phyloP scores from a whole-genome alignment of 257 asterid genomes.

The Rubia yunnanensis region DNA sequence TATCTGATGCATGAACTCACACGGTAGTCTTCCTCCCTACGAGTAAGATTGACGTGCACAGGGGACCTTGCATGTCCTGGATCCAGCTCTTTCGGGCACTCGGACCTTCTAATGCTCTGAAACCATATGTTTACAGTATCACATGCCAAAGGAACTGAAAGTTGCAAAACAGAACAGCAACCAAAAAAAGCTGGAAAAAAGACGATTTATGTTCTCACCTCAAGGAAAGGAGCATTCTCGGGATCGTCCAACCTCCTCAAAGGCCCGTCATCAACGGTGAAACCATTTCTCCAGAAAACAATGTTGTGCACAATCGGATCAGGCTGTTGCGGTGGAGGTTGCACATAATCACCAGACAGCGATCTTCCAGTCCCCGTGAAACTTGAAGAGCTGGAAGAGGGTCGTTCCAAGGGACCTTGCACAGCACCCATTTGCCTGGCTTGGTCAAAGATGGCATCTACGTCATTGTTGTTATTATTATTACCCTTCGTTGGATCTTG shows the following conservation, averaged over 20 bases:
- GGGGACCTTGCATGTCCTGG: slow-evolving; percentile 69
- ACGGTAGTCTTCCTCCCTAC: slow-evolving; percentile 72
- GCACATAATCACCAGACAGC: slow-evolving; percentile 62
- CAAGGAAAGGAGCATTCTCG: slow-evolving; percentile 67
- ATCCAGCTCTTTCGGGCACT: slow-evolving; percentile 93
- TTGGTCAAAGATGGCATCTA: slow-evolving; percentile 39
- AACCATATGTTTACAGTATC: not conserved
- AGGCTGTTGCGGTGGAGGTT: slow-evolving; percentile 59
- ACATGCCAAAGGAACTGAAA: too few species aligned
- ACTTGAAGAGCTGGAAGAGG: slow-evolving; percentile 72
- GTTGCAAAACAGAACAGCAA: too few species aligned
- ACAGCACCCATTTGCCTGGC: slow-evolving; percentile 66
- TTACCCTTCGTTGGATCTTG: slow-evolving; percentile 43
- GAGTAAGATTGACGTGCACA: slow-evolving; percentile 71
- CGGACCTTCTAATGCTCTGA: slow-evolving; percentile 82
- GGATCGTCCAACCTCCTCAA: slow-evolving; percentile 94
- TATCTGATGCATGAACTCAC: slow-evolving; percentile 38
- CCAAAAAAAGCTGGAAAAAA: too few species aligned
- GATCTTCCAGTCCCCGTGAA: slow-evolving; percentile 81
- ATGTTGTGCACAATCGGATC: slow-evolving; percentile 70
- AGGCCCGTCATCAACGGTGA: slow-evolving; percentile 88
- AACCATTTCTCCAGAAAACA: slow-evolving; percentile 97
- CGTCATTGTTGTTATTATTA: slow-evolving; percentile 19
- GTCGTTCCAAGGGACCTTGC: slow-evolving; percentile 53
- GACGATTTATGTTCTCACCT: too few species aligned